Conservation (phyloP, 2,329 filamentous ascomycete species). For the Tolypocladium nubicola region DNA sequence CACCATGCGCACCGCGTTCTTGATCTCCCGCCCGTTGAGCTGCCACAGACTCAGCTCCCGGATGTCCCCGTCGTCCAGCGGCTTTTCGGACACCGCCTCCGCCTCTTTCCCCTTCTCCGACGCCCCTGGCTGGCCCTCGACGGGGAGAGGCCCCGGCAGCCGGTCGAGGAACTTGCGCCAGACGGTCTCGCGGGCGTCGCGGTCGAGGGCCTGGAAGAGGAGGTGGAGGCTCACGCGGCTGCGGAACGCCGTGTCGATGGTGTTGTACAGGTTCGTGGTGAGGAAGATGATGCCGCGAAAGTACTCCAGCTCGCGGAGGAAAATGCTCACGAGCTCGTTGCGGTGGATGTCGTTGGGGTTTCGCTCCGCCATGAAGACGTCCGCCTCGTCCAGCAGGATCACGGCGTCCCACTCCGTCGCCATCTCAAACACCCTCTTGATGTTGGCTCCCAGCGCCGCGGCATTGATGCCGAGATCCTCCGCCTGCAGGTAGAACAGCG, state of each 20-base stretch:
- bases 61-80: conserved; percentile 21
- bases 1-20: conserved; percentile 35
- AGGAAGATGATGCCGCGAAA: conserved; percentile 34
- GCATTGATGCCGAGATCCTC: conserved; percentile 37
- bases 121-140: neutral
- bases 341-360: conserved; percentile 32
- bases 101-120: neutral
- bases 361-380: conserved; percentile 40
- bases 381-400: conserved; percentile 41
- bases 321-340: conserved; percentile 38
- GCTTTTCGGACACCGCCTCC: neutral
- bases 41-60: conserved; percentile 27
- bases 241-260: conserved; percentile 32
- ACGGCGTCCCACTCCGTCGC: conserved; percentile 40
- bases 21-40: conserved; percentile 36
- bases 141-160: conserved; percentile 10
- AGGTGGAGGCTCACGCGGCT: conserved; percentile 37
- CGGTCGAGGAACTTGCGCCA: conserved; percentile 36
- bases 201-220: conserved; percentile 28
- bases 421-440: conserved; percentile 35
- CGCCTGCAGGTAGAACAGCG: conserved; percentile 33
- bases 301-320: conserved; percentile 34
- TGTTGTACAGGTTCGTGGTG: conserved; percentile 30
- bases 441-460: conserved; percentile 30
- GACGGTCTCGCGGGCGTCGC: conserved; percentile 25